Conservation (phyloP, 2,329 filamentous ascomycete species). For the Fusarium dlaminii region DNA sequence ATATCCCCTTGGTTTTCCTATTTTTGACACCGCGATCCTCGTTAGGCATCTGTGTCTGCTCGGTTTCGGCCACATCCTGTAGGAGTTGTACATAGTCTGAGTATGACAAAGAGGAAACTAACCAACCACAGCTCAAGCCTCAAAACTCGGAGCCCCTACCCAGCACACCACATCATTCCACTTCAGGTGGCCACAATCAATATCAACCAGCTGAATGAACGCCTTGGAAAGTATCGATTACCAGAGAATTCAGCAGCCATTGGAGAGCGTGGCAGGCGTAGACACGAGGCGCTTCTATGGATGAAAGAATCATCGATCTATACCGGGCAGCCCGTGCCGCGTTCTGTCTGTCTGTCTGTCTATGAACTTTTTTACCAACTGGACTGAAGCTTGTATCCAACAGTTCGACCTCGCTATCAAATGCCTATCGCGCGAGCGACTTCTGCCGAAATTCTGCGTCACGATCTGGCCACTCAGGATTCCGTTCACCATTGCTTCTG, state of each 20-base stretch:
- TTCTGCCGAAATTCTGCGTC: slow-evolving; percentile 35
- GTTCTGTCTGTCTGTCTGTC: background rate
- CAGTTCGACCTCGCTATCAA: background rate
- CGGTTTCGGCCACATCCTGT: slow-evolving; percentile 16
- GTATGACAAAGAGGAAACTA: background rate
- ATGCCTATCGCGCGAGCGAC: slow-evolving; percentile 14
- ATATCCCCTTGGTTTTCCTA: slow-evolving; percentile 8
- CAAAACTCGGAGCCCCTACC: slow-evolving; percentile 1
- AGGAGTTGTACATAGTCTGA: background rate
- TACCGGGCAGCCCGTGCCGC: background rate
- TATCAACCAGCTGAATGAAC: slow-evolving; percentile 14
- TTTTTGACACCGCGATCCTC: slow-evolving; percentile 11
- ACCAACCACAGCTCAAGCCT: slow-evolving; percentile 19
- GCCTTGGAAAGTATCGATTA: background rate
- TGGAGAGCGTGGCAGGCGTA: slow-evolving; percentile 4
- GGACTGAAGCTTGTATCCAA: background rate
- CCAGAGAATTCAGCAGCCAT: slow-evolving; percentile 2
- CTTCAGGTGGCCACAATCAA: background rate
- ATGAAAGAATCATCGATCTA: background rate
- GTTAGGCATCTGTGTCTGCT: slow-evolving; percentile 9
- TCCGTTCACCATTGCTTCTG: slow-evolving; percentile 7
- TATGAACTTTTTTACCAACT: slow-evolving; percentile 22
- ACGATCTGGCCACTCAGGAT: slow-evolving; percentile 40
- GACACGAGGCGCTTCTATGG: background rate
- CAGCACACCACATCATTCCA: slow-evolving; percentile 27